Evolutionary conservation across 177 flowering plant genomes (phyloP).

Genomic region (Vitis hybrid): DNA sequence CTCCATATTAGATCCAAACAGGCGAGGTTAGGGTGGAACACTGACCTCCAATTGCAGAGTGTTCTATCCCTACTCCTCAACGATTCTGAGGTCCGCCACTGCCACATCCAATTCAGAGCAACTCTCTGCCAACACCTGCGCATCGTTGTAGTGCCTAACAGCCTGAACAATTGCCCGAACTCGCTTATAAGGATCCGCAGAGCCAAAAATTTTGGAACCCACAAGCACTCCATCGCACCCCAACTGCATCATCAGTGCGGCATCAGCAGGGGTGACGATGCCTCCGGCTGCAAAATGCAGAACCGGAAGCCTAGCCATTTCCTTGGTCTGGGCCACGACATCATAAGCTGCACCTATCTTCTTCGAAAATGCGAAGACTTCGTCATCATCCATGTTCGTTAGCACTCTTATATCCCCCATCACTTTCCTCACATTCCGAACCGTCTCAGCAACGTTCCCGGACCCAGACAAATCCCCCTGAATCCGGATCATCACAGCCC

Average conservation of each 20-base stretch:
- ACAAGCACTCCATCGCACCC: conserved; percentile 70
- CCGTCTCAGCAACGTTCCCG: conserved; percentile 44
- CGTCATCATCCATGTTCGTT: conserved; percentile 66
- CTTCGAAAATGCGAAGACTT: conserved; percentile 60
- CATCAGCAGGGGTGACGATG: conserved; percentile 51
- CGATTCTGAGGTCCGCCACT: conserved; percentile 31
- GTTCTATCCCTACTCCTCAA: conserved; percentile 30
- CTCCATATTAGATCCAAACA: neutral
- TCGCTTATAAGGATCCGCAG: conserved; percentile 42
- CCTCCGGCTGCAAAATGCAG: conserved; percentile 57
- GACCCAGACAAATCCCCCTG: conserved; percentile 38
- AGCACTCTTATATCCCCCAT: conserved; percentile 50
- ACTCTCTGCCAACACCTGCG: conserved; percentile 43
- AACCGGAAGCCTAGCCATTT: conserved; percentile 54
- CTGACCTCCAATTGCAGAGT: conserved; percentile 12
- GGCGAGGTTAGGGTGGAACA: no score
- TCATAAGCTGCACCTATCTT: conserved; percentile 61
- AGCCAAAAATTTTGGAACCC: conserved; percentile 42
- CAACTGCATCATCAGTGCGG: conserved; percentile 62
- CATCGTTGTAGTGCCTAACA: conserved; percentile 59
- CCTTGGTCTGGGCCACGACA: conserved; percentile 57
- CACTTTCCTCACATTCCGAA: conserved; percentile 46
- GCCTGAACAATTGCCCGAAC: conserved; percentile 53
- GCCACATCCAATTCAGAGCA: conserved; percentile 35
- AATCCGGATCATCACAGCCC: conserved; percentile 54